phyloP scores from a whole-genome alignment of 23 red algal genomes.

The Agarophyton chilense region DNA sequence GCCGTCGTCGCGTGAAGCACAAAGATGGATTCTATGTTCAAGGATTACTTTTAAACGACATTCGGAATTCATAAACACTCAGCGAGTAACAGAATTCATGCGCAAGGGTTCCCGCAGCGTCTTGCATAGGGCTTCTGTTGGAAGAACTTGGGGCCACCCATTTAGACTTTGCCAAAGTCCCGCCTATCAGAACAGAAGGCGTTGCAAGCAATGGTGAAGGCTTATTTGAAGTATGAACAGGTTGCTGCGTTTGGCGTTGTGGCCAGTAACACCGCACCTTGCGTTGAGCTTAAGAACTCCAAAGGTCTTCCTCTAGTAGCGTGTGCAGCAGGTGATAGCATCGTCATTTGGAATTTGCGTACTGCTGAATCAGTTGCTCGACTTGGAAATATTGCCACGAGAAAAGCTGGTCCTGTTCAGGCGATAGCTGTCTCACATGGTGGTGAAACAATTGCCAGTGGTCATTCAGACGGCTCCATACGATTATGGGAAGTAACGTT shows the following conservation, averaged over 20 bases:
- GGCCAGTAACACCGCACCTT: constrained; percentile 17
- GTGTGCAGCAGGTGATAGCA: constrained; percentile 62
- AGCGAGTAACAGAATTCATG: no score
- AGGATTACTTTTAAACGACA: no score
- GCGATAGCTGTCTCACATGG: constrained; percentile 30
- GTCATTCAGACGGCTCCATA: constrained; percentile 83
- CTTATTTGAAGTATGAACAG: constrained; percentile 74
- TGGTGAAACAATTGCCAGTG: constrained; percentile 57
- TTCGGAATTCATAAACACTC: no score
- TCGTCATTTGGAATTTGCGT: constrained; percentile 73
- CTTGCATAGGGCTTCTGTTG: no score
- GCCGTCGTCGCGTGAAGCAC: no score
- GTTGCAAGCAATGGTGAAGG: constrained; percentile 66
- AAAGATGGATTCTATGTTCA: no score
- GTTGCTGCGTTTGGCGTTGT: constrained; percentile 68
- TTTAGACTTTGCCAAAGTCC: no score
- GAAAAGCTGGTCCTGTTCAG: constrained; percentile 43
- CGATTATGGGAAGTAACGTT: constrained; percentile 34
- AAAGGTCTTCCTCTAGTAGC: constrained; percentile 24
- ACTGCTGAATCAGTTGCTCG: constrained; percentile 32
- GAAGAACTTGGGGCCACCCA: no score
- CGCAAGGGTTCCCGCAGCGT: no score
- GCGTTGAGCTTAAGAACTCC: neutral
- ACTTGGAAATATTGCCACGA: constrained; percentile 37
- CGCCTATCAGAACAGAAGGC: no score